These are phyloP conservation scores for Cladorrhinum sp. DNA, from an alignment of 2,329 filamentous ascomycete genomes.

Conservation along the genomic window DNA sequence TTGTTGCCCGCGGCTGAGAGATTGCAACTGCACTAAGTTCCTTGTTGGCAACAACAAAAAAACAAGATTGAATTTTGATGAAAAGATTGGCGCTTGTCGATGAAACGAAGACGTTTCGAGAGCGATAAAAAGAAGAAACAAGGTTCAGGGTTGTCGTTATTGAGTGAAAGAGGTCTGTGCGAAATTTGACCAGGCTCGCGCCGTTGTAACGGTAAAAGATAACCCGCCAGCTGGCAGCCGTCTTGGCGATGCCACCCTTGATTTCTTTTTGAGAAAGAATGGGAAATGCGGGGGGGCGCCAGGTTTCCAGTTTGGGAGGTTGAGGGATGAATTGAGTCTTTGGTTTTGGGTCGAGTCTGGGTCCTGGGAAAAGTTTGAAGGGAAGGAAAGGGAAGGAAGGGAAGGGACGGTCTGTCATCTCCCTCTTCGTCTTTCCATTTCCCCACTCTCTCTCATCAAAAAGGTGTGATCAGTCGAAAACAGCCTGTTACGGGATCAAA, in stretches of 20 bases:
- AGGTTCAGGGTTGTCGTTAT: constrained; percentile 2
- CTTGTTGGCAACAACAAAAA: too few species aligned
- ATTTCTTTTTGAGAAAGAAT: background rate
- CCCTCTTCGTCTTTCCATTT: too few species aligned
- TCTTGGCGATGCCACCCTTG: constrained; percentile 1
- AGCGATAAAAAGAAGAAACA: background rate
- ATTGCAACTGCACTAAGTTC: too few species aligned
- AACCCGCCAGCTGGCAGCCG: background rate
- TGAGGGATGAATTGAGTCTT: background rate
- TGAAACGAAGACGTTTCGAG: too few species aligned
- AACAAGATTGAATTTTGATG: background rate
- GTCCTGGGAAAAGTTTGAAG: too few species aligned
- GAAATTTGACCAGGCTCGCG: background rate
- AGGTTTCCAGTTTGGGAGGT: too few species aligned
- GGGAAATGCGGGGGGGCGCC: too few species aligned
- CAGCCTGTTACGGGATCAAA: background rate
- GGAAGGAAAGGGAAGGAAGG: background rate
- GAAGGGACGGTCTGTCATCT: too few species aligned
- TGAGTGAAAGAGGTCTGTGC: background rate
- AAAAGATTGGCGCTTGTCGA: too few species aligned
- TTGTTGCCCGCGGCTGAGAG: too few species aligned
- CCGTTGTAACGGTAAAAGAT: background rate
- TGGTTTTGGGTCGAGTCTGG: background rate
- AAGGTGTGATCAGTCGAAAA: background rate
- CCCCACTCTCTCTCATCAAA: too few species aligned